These are phyloP conservation scores for Colletotrichum tofieldiae DNA, from an alignment of 2,329 filamentous ascomycete genomes.

Conservation along the genomic window DNA sequence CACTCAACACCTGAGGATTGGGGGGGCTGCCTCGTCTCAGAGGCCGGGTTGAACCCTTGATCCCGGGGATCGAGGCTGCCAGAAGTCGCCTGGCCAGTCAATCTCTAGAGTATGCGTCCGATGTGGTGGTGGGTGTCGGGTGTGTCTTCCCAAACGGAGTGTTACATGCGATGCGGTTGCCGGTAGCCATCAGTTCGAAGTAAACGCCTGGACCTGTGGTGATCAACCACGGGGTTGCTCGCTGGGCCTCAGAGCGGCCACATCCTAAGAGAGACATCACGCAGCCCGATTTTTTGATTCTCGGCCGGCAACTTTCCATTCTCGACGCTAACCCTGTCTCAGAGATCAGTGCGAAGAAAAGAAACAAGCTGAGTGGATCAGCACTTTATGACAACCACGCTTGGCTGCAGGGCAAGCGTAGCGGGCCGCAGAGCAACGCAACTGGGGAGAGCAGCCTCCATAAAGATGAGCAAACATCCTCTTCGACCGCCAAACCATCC, in stretches of 20 bases:
- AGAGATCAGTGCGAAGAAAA: conserved; percentile 41
- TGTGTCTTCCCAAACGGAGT: conserved; percentile 9
- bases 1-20: conserved; percentile 19
- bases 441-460: conserved; percentile 23
- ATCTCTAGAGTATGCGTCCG: not conserved
- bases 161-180: conserved; percentile 5
- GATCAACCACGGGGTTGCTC: conserved; percentile 32
- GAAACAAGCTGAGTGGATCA: conserved; percentile 39
- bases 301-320: conserved; percentile 25
- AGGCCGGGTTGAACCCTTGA: conserved; percentile 27
- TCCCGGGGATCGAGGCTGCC: conserved; percentile 17
- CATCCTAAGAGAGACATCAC: conserved; percentile 38
- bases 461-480: conserved; percentile 38
- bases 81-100: conserved; percentile 26
- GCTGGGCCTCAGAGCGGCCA: conserved; percentile 28
- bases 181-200: conserved; percentile 20
- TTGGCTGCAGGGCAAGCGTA: conserved; percentile 42
- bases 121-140: conserved; percentile 8
- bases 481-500: conserved; percentile 2
- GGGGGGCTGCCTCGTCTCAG: conserved; percentile 16
- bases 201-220: conserved; percentile 22
- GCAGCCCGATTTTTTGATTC: conserved; percentile 33
- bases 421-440: conserved; percentile 32
- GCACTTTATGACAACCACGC: conserved; percentile 43
- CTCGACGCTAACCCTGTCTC: conserved; percentile 43